phyloP scores from a whole-genome alignment of 306 rosid species.

The Cucumis melo region DNA sequence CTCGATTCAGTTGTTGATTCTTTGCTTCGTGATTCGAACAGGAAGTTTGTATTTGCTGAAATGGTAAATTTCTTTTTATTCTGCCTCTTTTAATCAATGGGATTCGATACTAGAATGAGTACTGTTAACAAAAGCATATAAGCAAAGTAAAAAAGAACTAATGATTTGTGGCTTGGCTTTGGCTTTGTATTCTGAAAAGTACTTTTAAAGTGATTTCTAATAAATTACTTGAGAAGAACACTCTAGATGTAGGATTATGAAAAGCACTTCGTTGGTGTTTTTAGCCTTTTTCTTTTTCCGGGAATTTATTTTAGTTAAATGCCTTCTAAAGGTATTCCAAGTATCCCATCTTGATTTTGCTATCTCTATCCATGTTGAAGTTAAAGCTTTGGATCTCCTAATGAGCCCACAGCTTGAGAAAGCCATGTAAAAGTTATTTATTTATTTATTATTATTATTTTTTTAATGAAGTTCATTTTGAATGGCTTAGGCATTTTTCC shows the following conservation, averaged over 20 bases:
- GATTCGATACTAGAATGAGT: not conserved
- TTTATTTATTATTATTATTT: too few relatives aligned
- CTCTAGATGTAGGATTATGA: not conserved
- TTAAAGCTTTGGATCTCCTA: not conserved
- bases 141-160: not conserved
- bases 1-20: conserved; percentile 68
- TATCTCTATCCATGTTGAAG: not conserved
- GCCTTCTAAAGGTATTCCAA: not conserved
- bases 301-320: not conserved
- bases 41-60: conserved; percentile 77
- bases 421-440: not conserved
- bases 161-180: not conserved
- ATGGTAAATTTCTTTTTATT: conserved; percentile 31
- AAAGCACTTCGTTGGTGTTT: not conserved
- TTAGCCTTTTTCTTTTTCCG: not conserved
- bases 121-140: not conserved
- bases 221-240: not conserved
- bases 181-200: not conserved
- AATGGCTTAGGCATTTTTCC: conserved; percentile 50
- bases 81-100: not conserved
- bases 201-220: not conserved
- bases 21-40: conserved; percentile 56
- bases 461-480: not conserved
- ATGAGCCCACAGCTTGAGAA: not conserved
- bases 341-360: not conserved